Evolutionary conservation across 2,329 filamentous ascomycete species (phyloP).

Genomic region (Periconia sp.): DNA sequence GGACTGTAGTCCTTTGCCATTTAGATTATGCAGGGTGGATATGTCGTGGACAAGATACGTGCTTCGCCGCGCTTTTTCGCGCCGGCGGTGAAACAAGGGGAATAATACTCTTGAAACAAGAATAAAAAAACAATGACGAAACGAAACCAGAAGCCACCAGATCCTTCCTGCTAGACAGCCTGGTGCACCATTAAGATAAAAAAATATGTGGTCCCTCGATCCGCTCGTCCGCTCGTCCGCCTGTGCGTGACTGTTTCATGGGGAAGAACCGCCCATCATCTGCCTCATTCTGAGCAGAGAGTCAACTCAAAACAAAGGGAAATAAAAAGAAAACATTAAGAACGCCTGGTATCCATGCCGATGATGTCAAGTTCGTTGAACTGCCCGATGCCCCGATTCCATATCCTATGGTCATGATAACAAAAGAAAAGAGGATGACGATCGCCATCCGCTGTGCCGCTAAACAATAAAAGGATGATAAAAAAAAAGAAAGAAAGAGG

Average conservation of each 20-base stretch:
- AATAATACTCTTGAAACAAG: background rate
- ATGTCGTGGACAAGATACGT: background rate
- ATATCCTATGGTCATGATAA: constrained; percentile 1
- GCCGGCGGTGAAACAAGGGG: background rate
- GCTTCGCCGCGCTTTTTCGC: background rate
- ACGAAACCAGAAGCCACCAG: background rate
- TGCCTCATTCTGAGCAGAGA: background rate
- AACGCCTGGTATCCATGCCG: constrained; percentile 24
- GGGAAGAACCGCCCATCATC: background rate
- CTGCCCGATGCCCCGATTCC: background rate
- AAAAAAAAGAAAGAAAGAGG: background rate
- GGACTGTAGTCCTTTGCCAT: background rate
- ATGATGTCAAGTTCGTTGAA: background rate
- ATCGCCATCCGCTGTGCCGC: background rate
- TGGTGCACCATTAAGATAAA: background rate
- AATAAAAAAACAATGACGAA: background rate
- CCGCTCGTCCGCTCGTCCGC: background rate
- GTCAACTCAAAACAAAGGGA: background rate
- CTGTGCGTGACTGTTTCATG: background rate
- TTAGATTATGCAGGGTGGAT: background rate
- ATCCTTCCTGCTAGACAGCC: background rate
- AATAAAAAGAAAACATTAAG: background rate
- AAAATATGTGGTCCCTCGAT: background rate
- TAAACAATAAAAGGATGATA: background rate
- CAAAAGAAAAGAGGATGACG: background rate